phyloP scores from a whole-genome alignment of 768 basidiomycete species.

The Naganishia friedmannii region DNA sequence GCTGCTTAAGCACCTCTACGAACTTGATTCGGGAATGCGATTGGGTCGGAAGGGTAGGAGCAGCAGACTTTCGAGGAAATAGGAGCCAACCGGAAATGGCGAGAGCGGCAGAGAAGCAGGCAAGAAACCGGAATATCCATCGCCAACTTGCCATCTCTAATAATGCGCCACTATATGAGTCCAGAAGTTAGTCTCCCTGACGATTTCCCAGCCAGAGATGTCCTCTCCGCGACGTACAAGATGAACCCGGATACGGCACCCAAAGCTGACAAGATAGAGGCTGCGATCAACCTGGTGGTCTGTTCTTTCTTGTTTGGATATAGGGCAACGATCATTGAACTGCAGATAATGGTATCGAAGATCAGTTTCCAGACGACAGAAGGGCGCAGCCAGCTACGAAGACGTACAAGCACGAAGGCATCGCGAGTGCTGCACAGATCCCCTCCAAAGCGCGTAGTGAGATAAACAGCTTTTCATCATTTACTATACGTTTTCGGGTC shows the following conservation, averaged over 20 bases:
- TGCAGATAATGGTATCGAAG: not conserved
- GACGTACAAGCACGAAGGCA: constrained; percentile 43
- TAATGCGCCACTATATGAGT: constrained; percentile 46
- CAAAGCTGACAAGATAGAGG: constrained; percentile 29
- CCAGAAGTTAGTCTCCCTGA: constrained; percentile 37
- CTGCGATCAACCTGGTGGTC: constrained; percentile 44
- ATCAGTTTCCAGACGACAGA: not conserved
- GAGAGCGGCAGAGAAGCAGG: constrained; percentile 39
- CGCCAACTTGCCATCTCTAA: constrained; percentile 46
- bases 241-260: not conserved
- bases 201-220: constrained; percentile 18
- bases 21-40: not conserved
- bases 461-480: constrained; percentile 46
- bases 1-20: constrained; percentile 40
- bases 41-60: too few relatives aligned
- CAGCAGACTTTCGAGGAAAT: constrained; percentile 34
- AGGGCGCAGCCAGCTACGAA: not conserved
- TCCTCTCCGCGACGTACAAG: constrained; percentile 9
- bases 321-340: constrained; percentile 36
- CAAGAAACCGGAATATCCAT: constrained; percentile 51
- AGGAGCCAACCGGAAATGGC: constrained; percentile 43
- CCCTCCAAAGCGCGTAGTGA: constrained; percentile 47
- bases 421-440: constrained; percentile 44
- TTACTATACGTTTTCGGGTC: constrained; percentile 36
- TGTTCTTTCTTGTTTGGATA: constrained; percentile 44